These are phyloP conservation scores for Linum tenue DNA, from an alignment of 345 rosid genomes.

Conservation along the genomic window DNA sequence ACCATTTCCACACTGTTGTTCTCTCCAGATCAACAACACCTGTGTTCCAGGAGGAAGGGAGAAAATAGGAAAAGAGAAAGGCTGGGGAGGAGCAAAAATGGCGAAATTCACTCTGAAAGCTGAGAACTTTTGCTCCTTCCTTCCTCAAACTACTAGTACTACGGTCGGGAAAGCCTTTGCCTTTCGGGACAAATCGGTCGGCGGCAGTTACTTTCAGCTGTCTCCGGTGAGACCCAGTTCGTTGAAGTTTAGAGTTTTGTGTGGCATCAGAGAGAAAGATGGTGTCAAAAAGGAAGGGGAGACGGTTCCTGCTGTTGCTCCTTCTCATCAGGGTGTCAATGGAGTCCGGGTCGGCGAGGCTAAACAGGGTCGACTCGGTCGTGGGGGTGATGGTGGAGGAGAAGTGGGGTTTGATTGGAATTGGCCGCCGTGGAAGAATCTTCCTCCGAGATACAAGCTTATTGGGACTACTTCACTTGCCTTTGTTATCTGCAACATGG, in stretches of 20 bases:
- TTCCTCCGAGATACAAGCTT: constrained; percentile 72
- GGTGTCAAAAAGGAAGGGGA: constrained; percentile 33
- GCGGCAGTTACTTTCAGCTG: constrained; percentile 10
- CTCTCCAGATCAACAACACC: too few species aligned
- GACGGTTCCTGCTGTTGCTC: constrained; percentile 17
- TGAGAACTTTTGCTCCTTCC: constrained; percentile 22
- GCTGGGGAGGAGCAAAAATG: constrained; percentile 23
- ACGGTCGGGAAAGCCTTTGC: constrained; percentile 21
- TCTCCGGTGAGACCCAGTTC: constrained; percentile 6
- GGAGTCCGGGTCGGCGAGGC: constrained; percentile 27
- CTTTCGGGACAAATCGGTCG: constrained; percentile 19
- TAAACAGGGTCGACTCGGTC: constrained; percentile 2
- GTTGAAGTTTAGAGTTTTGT: constrained; percentile 34
- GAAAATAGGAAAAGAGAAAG: too few species aligned
- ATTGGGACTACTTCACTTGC: constrained; percentile 85
- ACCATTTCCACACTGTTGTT: too few species aligned
- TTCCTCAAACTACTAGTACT: constrained; percentile 19
- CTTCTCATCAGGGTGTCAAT: constrained; percentile 5
- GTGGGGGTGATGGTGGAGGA: background rate
- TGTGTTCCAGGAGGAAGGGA: too few species aligned
- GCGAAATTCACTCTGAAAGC: constrained; percentile 42
- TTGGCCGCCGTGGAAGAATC: constrained; percentile 76
- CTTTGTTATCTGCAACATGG: constrained; percentile 91
- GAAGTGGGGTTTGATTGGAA: constrained; percentile 45
- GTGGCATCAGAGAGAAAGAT: constrained; percentile 50